Base-by-base conservation (phyloP, 352 stramenopile genomes). In the Globisporangium spinosum region DNA sequence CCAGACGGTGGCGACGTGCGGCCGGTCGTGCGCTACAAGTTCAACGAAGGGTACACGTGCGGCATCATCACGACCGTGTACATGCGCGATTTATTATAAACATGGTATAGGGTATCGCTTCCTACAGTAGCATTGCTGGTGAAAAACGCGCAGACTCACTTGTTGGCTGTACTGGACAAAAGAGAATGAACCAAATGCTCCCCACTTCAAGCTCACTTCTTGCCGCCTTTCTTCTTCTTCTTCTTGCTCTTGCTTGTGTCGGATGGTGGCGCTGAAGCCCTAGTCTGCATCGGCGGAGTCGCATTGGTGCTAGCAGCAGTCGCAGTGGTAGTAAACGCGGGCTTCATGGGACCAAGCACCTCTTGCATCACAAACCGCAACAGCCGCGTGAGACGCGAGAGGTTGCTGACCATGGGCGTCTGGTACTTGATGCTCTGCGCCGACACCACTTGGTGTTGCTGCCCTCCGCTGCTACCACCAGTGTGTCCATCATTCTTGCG, bases 1-100 rank as follows among this genome's bases (percentile, higher is more conserved):
- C 65, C 65, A 32, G 70, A 47, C 35, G 45, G 61, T 38, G 64
- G 35, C 13, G 65, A 78, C 51, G 45, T 64, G 12, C 73, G 85
- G n/a, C 69, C 73, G 1, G 69, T 77, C 29, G 83, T 97, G 63
- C 83, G 82, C 32, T 97, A 91, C 76, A 93, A 94, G 69, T 97
- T 93, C 65, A 95, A 97, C 60, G 88, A 97, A 78, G 91, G 91
- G 47, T 96, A 94, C 75, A 96, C 87, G 29, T 90, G 89, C 70
- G 90, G 89, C 69, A 96, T 97, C 64, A 94, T 94, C 74, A 93
- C 89, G 67, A 72, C 81, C 23, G 91, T 97, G 62, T 89, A 86
- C 72, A 82, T 97, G 70, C 78, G 83, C 60, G 91, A 97, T 72
- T 88, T 97, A 62, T 73, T 97, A 76, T 87, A 72, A 79, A 49